phyloP scores from a whole-genome alignment of 352 stramenopile species.

The Pythium periplocum region DNA sequence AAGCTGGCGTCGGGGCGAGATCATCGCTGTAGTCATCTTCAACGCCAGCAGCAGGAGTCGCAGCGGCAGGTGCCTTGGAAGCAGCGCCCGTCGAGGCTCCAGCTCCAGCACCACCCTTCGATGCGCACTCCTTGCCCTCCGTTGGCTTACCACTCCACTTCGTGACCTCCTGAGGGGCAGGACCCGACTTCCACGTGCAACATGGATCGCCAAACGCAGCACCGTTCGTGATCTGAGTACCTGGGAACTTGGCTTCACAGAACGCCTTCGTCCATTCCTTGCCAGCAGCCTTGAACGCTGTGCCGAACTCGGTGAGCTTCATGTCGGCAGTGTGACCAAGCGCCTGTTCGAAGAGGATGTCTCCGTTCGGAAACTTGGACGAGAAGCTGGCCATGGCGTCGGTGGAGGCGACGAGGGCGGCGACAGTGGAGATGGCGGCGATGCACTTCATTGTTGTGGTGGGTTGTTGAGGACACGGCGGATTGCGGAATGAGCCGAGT shows the following conservation, averaged over 20 bases:
- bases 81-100: not conserved
- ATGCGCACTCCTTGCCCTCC: not conserved
- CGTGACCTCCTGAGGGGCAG: constrained; percentile 5
- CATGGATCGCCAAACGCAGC: constrained; percentile 48
- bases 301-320: constrained; percentile 31
- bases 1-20: not conserved
- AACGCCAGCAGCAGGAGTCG: not conserved
- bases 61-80: not conserved
- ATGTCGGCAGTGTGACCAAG: constrained; percentile 27
- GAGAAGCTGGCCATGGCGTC: constrained; percentile 27
- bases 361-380: constrained; percentile 35
- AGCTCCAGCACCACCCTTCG: not conserved
- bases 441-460: constrained; percentile 66
- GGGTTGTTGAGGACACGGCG: constrained; percentile 4
- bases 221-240: constrained; percentile 37
- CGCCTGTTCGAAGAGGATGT: constrained; percentile 17
- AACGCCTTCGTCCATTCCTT: constrained; percentile 24
- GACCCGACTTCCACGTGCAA: constrained; percentile 32
- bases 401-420: constrained; percentile 70
- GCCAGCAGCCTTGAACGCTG: constrained; percentile 22
- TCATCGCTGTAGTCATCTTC: too few species aligned
- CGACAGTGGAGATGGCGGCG: constrained; percentile 64
- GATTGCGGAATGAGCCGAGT: constrained; percentile 15
- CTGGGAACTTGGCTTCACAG: constrained; percentile 31
- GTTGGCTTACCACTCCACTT: not conserved